Evolutionary conservation across 2,329 filamentous ascomycete genomes (phyloP), one percentile per base, ranked within the genome.

Genomic region (Phialophora expanda): DNA sequence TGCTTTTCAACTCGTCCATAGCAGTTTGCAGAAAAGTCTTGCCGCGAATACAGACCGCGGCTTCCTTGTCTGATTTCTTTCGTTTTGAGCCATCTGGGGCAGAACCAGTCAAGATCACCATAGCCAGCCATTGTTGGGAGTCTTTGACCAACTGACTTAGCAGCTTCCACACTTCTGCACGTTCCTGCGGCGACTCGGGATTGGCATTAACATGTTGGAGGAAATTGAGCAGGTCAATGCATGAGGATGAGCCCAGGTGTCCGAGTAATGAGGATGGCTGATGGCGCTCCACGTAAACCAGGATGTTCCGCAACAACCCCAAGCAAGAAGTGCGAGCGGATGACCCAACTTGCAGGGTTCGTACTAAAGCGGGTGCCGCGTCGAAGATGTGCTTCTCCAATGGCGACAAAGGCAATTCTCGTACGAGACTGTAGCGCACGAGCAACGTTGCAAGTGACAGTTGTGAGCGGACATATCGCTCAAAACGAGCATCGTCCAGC

Each of bases 71-170:
- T 74, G 64, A 80, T 80, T 69, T 87, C 87, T 73, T 92, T 81
- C 4, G 90, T 86, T 71, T 95, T 14, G 63, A 61, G 41, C 38
- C 88, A 68, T 91, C 87, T 3, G 94, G 93, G 0, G 92, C 92
- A 74, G 89, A 90, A 24, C 93, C 95, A 6, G 93, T 97, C 46
- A 98, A 86, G 8, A 99, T 84, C 74, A 93, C 96, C 68, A 97
- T 92, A 0, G 94, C 92, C 81, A 99, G 91, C 91, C 94, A 98
- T 75, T 97, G 93, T 76, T 99, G 95, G 69, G 92, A 89, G 75
- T 92, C 93, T 70, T 90, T 90, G 66, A 99, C 86, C 55, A 98
- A 89, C 2, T 90, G 89, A 2, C 93, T 91, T 61, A 98, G 87
- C 74, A 99, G 89, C 64, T 86, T 87, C 95, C 94, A 99, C 22